phyloP scores from a whole-genome alignment of 2,329 filamentous ascomycete genomes.

The Talaromyces amestolkiae region DNA sequence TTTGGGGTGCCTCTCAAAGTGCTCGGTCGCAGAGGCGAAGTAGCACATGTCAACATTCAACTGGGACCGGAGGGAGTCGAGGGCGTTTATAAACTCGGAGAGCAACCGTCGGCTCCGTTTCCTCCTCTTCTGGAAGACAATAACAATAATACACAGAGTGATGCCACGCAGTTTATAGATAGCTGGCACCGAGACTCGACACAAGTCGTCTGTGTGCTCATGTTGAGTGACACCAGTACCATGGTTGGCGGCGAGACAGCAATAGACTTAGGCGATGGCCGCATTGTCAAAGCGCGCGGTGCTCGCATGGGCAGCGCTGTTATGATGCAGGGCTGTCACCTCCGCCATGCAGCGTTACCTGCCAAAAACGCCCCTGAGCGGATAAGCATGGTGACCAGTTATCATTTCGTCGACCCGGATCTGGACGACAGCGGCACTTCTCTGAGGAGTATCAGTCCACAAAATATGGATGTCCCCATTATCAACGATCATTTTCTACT shows the following conservation, averaged over 20 bases:
- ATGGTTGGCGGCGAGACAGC: conserved; percentile 33
- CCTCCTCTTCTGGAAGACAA: background rate
- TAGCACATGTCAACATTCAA: conserved; percentile 6
- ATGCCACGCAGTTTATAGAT: background rate
- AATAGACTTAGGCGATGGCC: conserved; percentile 26
- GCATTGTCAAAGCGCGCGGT: background rate
- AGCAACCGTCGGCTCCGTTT: background rate
- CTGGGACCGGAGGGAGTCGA: conserved; percentile 2
- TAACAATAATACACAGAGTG: background rate
- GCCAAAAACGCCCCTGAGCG: background rate
- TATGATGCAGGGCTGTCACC: conserved; percentile 2
- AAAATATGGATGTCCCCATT: conserved; percentile 4
- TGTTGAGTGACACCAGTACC: conserved; percentile 28
- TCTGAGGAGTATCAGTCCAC: conserved; percentile 4
- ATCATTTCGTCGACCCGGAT: conserved; percentile 5
- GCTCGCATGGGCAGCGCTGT: conserved; percentile 3
- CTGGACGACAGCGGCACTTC: conserved; percentile 8
- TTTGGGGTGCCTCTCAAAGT: background rate
- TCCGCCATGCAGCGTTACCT: background rate
- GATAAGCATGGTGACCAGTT: conserved; percentile 7
- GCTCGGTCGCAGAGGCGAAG: conserved; percentile 1
- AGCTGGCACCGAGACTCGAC: conserved; percentile 5
- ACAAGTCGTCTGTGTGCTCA: conserved; percentile 29
- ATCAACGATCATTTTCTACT: conserved; percentile 7
- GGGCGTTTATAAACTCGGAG: background rate